These are phyloP conservation scores for Chlorophyllum brunneum DNA, from an alignment of 768 basidiomycete genomes.

Conservation along the genomic window DNA sequence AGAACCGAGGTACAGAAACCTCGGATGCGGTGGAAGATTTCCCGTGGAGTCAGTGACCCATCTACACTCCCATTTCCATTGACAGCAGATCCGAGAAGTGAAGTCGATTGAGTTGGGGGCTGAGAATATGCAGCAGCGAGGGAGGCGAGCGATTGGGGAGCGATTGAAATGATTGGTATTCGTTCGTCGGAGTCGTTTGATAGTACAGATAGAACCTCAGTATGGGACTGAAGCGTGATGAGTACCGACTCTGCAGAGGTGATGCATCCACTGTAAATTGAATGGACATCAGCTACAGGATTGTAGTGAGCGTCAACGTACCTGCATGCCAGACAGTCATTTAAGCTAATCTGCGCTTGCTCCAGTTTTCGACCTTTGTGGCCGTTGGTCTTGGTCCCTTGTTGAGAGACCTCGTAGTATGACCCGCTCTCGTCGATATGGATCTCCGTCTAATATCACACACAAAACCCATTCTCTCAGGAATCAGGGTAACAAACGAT, in stretches of 20 bases:
- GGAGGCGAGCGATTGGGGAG: constrained; percentile 17
- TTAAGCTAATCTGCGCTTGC: constrained; percentile 93
- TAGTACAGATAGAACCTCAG: constrained; percentile 84
- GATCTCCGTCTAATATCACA: constrained; percentile 76
- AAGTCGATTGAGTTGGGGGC: constrained; percentile 18
- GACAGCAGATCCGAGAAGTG: not conserved
- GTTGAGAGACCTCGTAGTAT: constrained; percentile 76
- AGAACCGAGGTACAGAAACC: constrained; percentile 65
- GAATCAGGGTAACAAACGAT: not conserved
- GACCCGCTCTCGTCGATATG: constrained; percentile 78
- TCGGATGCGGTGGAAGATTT: constrained; percentile 67
- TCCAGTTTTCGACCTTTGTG: constrained; percentile 68
- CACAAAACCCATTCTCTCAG: not conserved
- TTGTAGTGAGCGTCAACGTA: constrained; percentile 31
- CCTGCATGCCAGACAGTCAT: constrained; percentile 99
- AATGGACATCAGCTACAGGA: not conserved
- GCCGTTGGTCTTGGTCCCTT: not conserved
- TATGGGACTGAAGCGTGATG: constrained; percentile 93
- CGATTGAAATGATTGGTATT: constrained; percentile 78
- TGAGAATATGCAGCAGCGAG: constrained; percentile 17
- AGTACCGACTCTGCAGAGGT: constrained; percentile 97
- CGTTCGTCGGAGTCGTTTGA: constrained; percentile 47
- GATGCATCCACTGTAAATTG: constrained; percentile 78
- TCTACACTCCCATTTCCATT: not conserved
- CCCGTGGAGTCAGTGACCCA: constrained; percentile 35